Evolutionary conservation across 2,329 filamentous ascomycete genomes (phyloP).

Genomic region (Nemania sp.): DNA sequence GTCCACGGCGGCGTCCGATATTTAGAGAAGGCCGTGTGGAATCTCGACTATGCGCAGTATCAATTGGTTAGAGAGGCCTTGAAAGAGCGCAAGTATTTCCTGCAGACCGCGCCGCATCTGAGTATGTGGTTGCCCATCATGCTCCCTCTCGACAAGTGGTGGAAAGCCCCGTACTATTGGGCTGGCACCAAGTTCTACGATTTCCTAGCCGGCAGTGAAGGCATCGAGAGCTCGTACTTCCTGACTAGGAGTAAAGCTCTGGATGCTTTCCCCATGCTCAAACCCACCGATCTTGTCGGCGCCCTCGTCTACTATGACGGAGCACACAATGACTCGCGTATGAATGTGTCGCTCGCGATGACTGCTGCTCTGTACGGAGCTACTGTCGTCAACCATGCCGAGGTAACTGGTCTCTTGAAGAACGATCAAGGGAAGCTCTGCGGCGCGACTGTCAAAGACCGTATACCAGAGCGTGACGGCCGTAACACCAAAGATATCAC

Average conservation of each 20-base stretch:
- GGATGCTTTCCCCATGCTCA: conserved; percentile 87
- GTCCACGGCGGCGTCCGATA: conserved; percentile 78
- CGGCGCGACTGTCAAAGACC: conserved; percentile 73
- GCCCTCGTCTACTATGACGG: conserved; percentile 91
- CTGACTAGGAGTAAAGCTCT: conserved; percentile 83
- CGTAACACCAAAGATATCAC: conserved; percentile 64
- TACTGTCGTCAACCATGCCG: conserved; percentile 81
- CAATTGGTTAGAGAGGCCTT: conserved; percentile 72
- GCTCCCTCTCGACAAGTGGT: conserved; percentile 75
- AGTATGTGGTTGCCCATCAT: conserved; percentile 76
- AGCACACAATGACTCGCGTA: conserved; percentile 87
- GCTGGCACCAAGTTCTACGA: conserved; percentile 81
- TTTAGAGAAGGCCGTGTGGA: conserved; percentile 75
- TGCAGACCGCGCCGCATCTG: conserved; percentile 74
- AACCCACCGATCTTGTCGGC: conserved; percentile 75
- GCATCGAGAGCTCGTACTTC: conserved; percentile 88
- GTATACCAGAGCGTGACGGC: conserved; percentile 67
- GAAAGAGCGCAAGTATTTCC: conserved; percentile 74
- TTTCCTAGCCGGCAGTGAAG: conserved; percentile 80
- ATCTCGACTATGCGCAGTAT: conserved; percentile 74
- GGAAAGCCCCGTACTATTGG: conserved; percentile 79
- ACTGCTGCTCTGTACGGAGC: conserved; percentile 85
- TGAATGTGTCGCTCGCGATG: conserved; percentile 88
- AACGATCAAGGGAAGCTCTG: conserved; percentile 72
- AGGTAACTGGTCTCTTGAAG: conserved; percentile 77